Evolutionary conservation across 192 early-diverging fungal genomes (phyloP), one percentile per base, ranked within the genome.

Genomic region (Coemansia biformis): DNA sequence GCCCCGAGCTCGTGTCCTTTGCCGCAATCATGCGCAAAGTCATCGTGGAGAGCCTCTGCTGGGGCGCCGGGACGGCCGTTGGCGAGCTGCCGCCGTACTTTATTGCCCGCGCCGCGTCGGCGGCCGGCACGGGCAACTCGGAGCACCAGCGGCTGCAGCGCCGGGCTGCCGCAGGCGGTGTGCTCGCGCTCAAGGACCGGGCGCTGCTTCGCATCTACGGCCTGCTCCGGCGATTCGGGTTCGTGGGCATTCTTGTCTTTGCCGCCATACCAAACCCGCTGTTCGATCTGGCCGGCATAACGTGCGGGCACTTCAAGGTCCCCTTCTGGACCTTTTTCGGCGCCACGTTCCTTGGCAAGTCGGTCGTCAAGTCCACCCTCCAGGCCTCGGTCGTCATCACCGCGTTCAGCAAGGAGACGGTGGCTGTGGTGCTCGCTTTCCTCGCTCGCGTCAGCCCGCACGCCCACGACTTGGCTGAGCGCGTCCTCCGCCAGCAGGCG

Each of bases 241-340:
- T 97, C 57, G 79, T 81, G 43, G 94, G 91, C 35, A 97, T 97
- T 22, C 78, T 97, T 21, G 48, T 93, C 4, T 90, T 85, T 68
- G 94, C 94, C 17, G 92, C 90, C 72, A 89, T 96, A 47, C 94
- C 94, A n/a, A 97, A 97, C 46, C 92, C 92, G 12, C 68, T 97
- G 34, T 97, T 97, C 69, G 94, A 97, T 52, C 78, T 97, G 29
- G 94, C 94, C 29, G 94, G 94, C 16, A 95, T 97, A 34, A 84
- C 92, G 5, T 95, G 92, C 56, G 94, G 94, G 0, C 87, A 91
- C 57, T 95, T 93, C 55, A 59, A 82, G 33, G 81, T 97, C 0
- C 90, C 91, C 14, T 95, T 97, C 62, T 76, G 79, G 56, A 97
- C 92, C 7, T 97, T 95, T 70, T 97, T 93, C 69, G 91, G 91